These are phyloP conservation scores for Colletotrichum sp. DNA, from an alignment of 2,329 filamentous ascomycete species.

Conservation along the genomic window DNA sequence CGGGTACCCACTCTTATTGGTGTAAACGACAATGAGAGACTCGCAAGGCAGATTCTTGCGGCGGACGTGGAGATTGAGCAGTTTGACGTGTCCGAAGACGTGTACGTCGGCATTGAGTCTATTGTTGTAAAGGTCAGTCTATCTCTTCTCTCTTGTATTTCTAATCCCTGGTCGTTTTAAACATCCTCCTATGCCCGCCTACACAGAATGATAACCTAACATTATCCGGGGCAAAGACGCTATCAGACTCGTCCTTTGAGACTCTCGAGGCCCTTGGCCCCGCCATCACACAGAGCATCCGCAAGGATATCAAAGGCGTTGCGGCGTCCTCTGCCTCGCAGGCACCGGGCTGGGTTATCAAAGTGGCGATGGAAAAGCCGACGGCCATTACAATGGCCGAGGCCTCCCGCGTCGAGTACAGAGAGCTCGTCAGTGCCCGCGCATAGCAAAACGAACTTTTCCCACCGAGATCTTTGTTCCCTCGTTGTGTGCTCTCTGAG, in stretches of 20 bases:
- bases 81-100: slow-evolving; percentile 48
- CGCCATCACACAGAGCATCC: slow-evolving; percentile 50
- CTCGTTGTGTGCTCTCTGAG: not conserved
- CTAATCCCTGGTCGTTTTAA: not conserved
- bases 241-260: slow-evolving; percentile 63
- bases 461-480: not conserved
- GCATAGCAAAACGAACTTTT: not conserved
- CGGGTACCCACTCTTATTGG: slow-evolving; percentile 73
- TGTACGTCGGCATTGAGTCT: slow-evolving; percentile 61
- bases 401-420: slow-evolving; percentile 68
- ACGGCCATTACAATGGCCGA: slow-evolving; percentile 76
- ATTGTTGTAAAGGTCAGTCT: slow-evolving; percentile 64
- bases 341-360: slow-evolving; percentile 52
- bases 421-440: not conserved
- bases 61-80: slow-evolving; percentile 67
- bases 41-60: slow-evolving; percentile 69
- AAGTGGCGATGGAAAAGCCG: slow-evolving; percentile 72
- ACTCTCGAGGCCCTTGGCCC: slow-evolving; percentile 67
- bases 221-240: slow-evolving; percentile 41
- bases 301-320: slow-evolving; percentile 42
- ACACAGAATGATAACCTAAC: not conserved
- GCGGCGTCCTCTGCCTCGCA: not conserved
- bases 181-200: not conserved
- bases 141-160: not conserved
- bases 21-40: slow-evolving; percentile 74